phyloP scores from a whole-genome alignment of 805 yeast genomes.

The Candida chauliodis region DNA sequence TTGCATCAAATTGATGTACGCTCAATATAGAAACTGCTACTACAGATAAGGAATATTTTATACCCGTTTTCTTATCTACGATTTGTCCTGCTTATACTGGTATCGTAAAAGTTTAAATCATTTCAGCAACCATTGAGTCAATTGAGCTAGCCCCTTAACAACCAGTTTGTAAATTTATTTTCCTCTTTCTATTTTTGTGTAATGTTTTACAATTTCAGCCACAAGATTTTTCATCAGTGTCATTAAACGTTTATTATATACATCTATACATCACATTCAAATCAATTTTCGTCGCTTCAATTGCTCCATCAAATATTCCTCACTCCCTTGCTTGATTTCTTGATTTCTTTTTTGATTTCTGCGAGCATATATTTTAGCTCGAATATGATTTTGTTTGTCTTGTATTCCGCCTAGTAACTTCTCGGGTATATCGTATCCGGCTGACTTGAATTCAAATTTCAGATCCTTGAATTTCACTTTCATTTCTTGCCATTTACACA shows the following conservation, averaged over 20 bases:
- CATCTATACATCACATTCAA: background rate
- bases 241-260: background rate
- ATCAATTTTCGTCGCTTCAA: constrained; percentile 17
- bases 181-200: background rate
- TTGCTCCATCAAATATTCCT: constrained; percentile 12
- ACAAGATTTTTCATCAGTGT: background rate
- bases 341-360: constrained; percentile 11
- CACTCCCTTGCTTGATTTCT: constrained; percentile 7
- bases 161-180: too few relatives aligned
- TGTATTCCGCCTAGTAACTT: background rate
- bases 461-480: constrained; percentile 5
- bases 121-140: too few relatives aligned
- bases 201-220: too few relatives aligned
- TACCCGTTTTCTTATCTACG: too few relatives aligned
- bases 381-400: constrained; percentile 2
- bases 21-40: too few relatives aligned
- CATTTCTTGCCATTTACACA: constrained; percentile 10
- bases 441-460: too few relatives aligned
- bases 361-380: constrained; percentile 4
- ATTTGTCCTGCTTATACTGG: too few relatives aligned
- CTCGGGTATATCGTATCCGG: too few relatives aligned
- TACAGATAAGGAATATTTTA: too few relatives aligned
- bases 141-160: too few relatives aligned
- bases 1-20: too few relatives aligned
- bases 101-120: too few relatives aligned